These are phyloP conservation scores for Linum tenue DNA, from an alignment of 345 rosid genomes.

Conservation along the genomic window DNA sequence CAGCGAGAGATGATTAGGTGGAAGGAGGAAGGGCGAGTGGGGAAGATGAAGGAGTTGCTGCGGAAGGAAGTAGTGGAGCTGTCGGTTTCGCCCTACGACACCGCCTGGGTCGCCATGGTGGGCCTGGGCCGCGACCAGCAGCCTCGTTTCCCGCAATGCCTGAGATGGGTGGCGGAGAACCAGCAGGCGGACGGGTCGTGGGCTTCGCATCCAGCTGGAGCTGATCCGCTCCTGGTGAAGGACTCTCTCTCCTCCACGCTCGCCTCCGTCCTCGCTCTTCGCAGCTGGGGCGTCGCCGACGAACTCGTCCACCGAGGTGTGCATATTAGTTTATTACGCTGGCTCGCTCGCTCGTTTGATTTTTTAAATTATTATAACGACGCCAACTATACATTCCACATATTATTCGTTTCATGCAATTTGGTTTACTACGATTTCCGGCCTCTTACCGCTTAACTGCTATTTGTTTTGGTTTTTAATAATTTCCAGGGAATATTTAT, in stretches of 20 bases:
- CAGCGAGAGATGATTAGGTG: neutral
- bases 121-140: neutral
- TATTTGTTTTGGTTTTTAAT: no score
- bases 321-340: neutral
- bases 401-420: no score
- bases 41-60: neutral
- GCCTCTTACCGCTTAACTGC: no score
- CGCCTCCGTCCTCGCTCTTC: conserved; percentile 13
- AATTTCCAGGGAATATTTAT: no score
- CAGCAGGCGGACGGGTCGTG: conserved; percentile 20
- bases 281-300: conserved; percentile 7
- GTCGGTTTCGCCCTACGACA: conserved; percentile 15
- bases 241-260: conserved; percentile 18
- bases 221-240: conserved; percentile 13
- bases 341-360: no score
- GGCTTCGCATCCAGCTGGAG: neutral
- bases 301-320: conserved; percentile 5
- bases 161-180: conserved; percentile 15
- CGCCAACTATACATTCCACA: no score
- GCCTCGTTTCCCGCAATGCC: conserved; percentile 12
- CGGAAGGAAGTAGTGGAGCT: conserved; percentile 3
- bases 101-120: conserved; percentile 22
- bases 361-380: no score
- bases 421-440: no score
- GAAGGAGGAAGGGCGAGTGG: neutral